Percentiles rank a stretch among this genome's conserved stretches.
phyloP scores from a whole-genome alignment of 768 basidiomycete species.

The Lentinula boryana region DNA sequence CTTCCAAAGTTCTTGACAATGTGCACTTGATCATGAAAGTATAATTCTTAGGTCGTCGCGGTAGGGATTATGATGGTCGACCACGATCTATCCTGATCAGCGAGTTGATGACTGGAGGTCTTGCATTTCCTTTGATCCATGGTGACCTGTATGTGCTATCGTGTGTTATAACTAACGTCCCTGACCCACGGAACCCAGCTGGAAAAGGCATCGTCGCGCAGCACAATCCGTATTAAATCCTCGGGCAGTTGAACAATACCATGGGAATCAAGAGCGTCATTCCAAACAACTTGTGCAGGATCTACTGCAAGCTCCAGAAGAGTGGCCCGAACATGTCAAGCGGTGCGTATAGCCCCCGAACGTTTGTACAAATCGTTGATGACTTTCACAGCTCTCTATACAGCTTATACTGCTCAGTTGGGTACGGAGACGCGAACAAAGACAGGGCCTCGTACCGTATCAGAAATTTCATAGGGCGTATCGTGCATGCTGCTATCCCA shows the following conservation, averaged over 20 bases:
- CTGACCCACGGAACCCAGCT: neutral
- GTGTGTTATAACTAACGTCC: neutral
- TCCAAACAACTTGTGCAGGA: slow-evolving; percentile 16
- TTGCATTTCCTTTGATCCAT: slow-evolving; percentile 14
- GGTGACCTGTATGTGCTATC: slow-evolving; percentile 10
- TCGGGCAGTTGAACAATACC: slow-evolving; percentile 11
- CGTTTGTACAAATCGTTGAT: neutral
- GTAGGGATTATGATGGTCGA: slow-evolving; percentile 13
- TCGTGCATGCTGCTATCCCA: slow-evolving; percentile 27
- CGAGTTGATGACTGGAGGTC: slow-evolving; percentile 21
- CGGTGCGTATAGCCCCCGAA: slow-evolving; percentile 5
- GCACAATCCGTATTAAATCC: neutral
- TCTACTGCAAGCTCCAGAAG: slow-evolving; percentile 14
- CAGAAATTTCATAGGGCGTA: slow-evolving; percentile 15
- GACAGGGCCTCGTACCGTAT: neutral
- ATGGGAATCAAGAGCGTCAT: slow-evolving; percentile 16
- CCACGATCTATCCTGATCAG: slow-evolving; percentile 16
- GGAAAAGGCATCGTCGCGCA: slow-evolving; percentile 4
- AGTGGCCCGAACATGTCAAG: slow-evolving; percentile 21
- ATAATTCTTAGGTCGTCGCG: slow-evolving; percentile 17
- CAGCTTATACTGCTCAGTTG: neutral
- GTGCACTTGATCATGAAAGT: neutral
- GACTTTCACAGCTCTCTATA: neutral
- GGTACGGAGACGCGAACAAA: neutral
- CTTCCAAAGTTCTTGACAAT: neutral